A percentile compares a stretch with the other conserved stretches of the same genome.
These are phyloP conservation scores for Solidago caesia DNA, from an alignment of 129 eudicot species.

Conservation along the genomic window DNA sequence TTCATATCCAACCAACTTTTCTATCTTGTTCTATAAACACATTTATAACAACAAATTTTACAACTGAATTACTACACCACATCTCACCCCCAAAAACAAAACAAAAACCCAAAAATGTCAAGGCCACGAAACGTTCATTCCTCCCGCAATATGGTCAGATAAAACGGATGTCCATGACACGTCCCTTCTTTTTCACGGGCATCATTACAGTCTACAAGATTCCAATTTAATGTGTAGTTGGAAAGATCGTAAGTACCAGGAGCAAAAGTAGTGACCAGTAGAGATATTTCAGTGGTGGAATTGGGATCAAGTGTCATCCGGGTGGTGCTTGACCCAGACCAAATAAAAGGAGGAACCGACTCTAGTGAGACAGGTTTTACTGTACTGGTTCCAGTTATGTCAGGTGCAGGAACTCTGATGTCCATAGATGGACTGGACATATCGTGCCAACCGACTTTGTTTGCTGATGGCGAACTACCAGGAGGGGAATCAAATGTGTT, in stretches of 20 bases:
- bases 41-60: constrained; percentile 35
- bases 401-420: constrained; percentile 43
- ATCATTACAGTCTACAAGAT: constrained; percentile 29
- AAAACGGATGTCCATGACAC: constrained; percentile 67
- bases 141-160: constrained; percentile 56
- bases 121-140: constrained; percentile 33
- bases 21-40: constrained; percentile 38
- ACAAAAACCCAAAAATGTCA: constrained; percentile 4
- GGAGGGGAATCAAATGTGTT: constrained; percentile 51
- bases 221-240: constrained; percentile 78
- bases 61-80: constrained; percentile 27
- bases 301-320: constrained; percentile 53
- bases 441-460: constrained; percentile 85
- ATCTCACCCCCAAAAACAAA: background rate
- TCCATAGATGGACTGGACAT: constrained; percentile 39
- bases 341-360: constrained; percentile 67
- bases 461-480: constrained; percentile 38
- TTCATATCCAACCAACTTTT: background rate
- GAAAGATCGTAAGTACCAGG: constrained; percentile 89
- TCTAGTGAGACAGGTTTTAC: constrained; percentile 38
- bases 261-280: constrained; percentile 61
- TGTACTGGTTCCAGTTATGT: constrained; percentile 29
- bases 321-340: constrained; percentile 85
- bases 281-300: constrained; percentile 57
- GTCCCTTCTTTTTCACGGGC: constrained; percentile 46